A percentile compares a stretch with the other conserved stretches of the same genome.
Conservation (phyloP, 768 basidiomycete genomes). For the Tephrocybe sp. region DNA sequence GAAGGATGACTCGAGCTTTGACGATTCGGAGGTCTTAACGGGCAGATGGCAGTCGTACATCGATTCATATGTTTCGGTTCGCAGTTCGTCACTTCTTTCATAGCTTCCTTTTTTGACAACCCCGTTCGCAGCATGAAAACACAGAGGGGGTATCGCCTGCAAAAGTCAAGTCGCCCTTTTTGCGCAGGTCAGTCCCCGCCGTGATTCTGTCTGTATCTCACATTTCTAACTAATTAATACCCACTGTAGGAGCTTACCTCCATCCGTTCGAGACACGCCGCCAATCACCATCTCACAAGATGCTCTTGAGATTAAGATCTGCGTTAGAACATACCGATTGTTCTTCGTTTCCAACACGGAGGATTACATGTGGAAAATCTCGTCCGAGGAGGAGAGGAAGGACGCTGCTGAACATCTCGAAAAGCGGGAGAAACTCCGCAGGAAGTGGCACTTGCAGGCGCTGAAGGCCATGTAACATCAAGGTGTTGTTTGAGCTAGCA, state of each 20-base stretch:
- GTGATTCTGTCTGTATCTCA: not conserved
- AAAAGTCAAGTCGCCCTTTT: conserved; percentile 56
- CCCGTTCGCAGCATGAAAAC: conserved; percentile 43
- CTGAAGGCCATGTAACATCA: not conserved
- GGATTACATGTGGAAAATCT: conserved; percentile 54
- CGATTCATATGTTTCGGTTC: conserved; percentile 69
- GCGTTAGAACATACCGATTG: conserved; percentile 75
- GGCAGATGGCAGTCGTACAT: conserved; percentile 81
- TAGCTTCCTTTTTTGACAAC: not conserved
- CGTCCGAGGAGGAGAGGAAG: conserved; percentile 37
- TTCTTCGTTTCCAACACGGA: conserved; percentile 76
- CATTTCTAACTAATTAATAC: not conserved
- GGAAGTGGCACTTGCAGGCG: conserved; percentile 33
- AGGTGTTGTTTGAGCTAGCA: not conserved
- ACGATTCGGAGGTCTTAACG: conserved; percentile 73
- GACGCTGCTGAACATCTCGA: conserved; percentile 26
- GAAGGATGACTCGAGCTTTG: conserved; percentile 73
- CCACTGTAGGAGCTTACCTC: conserved; percentile 36
- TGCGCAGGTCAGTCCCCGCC: conserved; percentile 57
- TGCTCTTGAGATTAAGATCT: conserved; percentile 79
- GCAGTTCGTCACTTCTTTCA: conserved; percentile 12
- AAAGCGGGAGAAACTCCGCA: conserved; percentile 28
- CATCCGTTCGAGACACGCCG: conserved; percentile 29
- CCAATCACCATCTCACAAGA: conserved; percentile 51
- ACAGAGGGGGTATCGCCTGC: conserved; percentile 49